phyloP scores from a whole-genome alignment of 108 stramenopile genomes.

The Stephanodiscus triporus region DNA sequence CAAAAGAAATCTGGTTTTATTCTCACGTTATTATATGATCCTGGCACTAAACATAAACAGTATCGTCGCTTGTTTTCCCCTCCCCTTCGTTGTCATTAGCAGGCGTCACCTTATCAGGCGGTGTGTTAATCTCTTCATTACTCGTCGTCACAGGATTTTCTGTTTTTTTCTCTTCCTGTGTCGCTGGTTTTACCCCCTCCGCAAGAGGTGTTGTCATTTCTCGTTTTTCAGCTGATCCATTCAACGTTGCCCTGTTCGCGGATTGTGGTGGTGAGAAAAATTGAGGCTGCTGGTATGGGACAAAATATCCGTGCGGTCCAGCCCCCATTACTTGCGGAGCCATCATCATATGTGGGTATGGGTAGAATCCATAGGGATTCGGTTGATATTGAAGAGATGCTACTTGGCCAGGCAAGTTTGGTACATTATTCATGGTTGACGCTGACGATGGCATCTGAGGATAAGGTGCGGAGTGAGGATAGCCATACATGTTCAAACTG shows the following conservation, averaged over 20 bases:
- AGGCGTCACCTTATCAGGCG: too few species aligned
- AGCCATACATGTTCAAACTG: neutral
- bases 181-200: neutral
- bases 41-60: too few species aligned
- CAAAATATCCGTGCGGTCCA: conserved; percentile 1
- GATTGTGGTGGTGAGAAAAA: neutral
- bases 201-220: conserved; percentile 1
- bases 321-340: neutral
- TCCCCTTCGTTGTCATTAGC: too few species aligned
- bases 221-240: neutral
- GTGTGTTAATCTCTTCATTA: too few species aligned
- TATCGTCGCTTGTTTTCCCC: too few species aligned
- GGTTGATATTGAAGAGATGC: neutral
- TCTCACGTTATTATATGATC: too few species aligned
- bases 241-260: neutral
- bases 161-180: neutral
- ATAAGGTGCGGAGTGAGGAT: neutral
- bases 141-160: neutral
- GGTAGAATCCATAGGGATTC: conserved; percentile 10
- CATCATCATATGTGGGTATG: conserved; percentile 8
- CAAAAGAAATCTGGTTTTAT: too few species aligned
- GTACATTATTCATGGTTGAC: neutral
- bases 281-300: conserved; percentile 1
- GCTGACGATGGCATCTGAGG: neutral
- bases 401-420: neutral